Evolutionary conservation across 192 early-diverging fungal species (phyloP), one percentile per base, ranked within the genome.

Genomic region (Backusella tuberculispora): DNA sequence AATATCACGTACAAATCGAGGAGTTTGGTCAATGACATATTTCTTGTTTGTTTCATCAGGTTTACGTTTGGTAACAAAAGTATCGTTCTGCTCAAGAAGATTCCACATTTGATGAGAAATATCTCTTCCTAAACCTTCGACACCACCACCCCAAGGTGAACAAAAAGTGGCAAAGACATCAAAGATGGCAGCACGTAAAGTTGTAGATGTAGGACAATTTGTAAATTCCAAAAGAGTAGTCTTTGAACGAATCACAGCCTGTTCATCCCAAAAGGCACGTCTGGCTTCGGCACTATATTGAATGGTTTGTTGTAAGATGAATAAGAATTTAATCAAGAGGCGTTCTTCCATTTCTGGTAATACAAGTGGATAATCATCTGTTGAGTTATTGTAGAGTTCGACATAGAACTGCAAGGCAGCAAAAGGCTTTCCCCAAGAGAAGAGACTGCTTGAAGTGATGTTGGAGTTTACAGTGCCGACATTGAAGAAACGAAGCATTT

Each of bases 161-260:
- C 92, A 92, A 79, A 98, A 99, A 0, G 95, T 92, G 6, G 94
- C 89, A 48, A 98, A 90, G 5, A 91, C 88, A 63, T 93, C 83
- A 34, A 95, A 83, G 19, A 99, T 77, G 19, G 88, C 84, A 0
- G 96, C 97, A 74, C 97, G 97, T 8, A 98, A 84, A 40, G 91
- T 85, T 13, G 93, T 87, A 2, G 92, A 89, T 44, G 96, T 88
- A 3, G 90, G 82, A 69, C 90, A 90, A 6, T 88, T 91, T 7
- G 96, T 83, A 43, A 99, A 90, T 64, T 83, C 81, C 70, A 97
- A 95, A 34, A 99, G 86, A 14, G 84, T 87, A 12, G 89, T 76
- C 34, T 94, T 78, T 7, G 92, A 90, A 45, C 85, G 86, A 63
- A 86, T 86, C 72, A 90, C 85, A 43, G 88, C 79, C 67, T 88